Evolutionary conservation across 2,329 filamentous ascomycete genomes (phyloP).

Genomic region (Periconia digitata): DNA sequence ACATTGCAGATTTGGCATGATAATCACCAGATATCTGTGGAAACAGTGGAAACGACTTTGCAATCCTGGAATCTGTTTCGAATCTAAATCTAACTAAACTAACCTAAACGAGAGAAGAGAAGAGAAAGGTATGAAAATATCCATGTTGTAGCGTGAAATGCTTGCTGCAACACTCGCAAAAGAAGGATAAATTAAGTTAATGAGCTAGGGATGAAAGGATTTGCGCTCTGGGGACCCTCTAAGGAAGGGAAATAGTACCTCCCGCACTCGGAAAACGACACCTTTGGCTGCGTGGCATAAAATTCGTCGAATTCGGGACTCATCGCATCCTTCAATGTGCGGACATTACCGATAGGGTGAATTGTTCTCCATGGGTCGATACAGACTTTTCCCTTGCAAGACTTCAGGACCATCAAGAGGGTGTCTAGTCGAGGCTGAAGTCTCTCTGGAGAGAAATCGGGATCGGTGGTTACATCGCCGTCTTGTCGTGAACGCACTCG

Average conservation of each 20-base stretch:
- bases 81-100: too few species aligned
- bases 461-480: conserved; percentile 1
- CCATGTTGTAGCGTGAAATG: not conserved
- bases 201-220: not conserved
- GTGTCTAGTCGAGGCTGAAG: conserved; percentile 50
- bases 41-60: too few species aligned
- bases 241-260: conserved; percentile 58
- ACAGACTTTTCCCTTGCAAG: conserved; percentile 59
- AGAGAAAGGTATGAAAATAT: too few species aligned
- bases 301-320: conserved; percentile 53
- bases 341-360: conserved; percentile 57
- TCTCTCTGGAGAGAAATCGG: conserved; percentile 11
- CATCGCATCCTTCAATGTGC: conserved; percentile 56
- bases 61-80: too few species aligned
- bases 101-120: too few species aligned
- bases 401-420: conserved; percentile 62
- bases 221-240: conserved; percentile 51
- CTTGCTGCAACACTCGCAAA: not conserved
- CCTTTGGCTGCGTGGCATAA: conserved; percentile 53
- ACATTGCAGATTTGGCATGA: too few species aligned
- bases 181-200: not conserved
- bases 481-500: not conserved
- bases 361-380: conserved; percentile 59
- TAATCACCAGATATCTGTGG: too few species aligned
- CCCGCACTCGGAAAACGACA: conserved; percentile 58